Conservation (phyloP, 2,329 filamentous ascomycete species). For the Fusarium mundagurra region DNA sequence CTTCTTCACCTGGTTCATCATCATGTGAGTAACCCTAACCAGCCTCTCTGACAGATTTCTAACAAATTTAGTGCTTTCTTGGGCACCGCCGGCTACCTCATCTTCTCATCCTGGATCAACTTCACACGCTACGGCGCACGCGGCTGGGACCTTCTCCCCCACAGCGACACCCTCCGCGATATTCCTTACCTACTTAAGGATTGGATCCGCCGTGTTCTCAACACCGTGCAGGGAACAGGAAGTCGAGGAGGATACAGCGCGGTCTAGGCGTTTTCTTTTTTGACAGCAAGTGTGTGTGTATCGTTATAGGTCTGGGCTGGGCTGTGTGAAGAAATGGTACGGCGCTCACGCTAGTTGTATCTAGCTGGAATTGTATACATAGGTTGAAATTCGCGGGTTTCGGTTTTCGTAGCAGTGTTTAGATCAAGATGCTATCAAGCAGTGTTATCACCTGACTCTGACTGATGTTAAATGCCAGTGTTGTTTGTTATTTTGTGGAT, state of each 20-base stretch:
- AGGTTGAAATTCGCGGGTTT: slow-evolving; percentile 20
- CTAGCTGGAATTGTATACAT: slow-evolving; percentile 42
- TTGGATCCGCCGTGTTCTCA: slow-evolving; percentile 81
- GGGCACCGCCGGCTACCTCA: slow-evolving; percentile 86
- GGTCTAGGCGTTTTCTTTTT: slow-evolving; percentile 64
- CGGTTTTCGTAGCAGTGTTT: slow-evolving; percentile 33
- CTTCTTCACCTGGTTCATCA: slow-evolving; percentile 96
- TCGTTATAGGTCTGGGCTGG: slow-evolving; percentile 1
- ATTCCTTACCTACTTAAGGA: slow-evolving; percentile 93
- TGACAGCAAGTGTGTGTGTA: not conserved
- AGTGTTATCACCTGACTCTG: not conserved
- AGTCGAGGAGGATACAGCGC: slow-evolving; percentile 94
- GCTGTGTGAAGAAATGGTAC: slow-evolving; percentile 5
- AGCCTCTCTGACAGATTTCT: not conserved
- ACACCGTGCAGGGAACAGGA: slow-evolving; percentile 84
- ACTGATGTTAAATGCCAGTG: not conserved
- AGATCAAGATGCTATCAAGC: slow-evolving; percentile 19
- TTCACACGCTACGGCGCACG: slow-evolving; percentile 96
- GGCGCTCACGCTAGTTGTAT: slow-evolving; percentile 43
- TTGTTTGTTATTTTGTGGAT: not conserved
- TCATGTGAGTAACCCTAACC: slow-evolving; percentile 74
- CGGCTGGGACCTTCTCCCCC: slow-evolving; percentile 93
- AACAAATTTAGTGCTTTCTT: slow-evolving; percentile 78
- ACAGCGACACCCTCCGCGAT: slow-evolving; percentile 91
- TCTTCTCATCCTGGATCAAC: slow-evolving; percentile 98